Percentiles rank a stretch among this genome's conserved stretches.
phyloP scores from a whole-genome alignment of 2,329 filamentous ascomycete genomes.

The Knoxdaviesia capensis region DNA sequence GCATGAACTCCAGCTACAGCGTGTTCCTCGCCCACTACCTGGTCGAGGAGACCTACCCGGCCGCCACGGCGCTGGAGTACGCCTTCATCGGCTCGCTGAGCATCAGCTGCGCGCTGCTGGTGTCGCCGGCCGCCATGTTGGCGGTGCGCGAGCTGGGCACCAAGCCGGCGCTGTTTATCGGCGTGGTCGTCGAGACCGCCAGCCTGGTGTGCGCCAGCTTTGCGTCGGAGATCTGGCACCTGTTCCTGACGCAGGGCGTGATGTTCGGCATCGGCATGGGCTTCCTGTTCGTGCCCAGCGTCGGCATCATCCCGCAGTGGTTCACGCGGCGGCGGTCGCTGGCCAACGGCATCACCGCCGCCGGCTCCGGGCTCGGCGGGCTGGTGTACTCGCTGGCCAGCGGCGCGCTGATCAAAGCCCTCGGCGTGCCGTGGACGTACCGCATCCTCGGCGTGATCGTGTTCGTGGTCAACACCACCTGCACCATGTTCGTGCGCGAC shows the following conservation, averaged over 20 bases:
- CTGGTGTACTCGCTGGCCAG: conserved; percentile 46
- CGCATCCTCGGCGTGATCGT: conserved; percentile 43
- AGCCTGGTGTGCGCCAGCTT: conserved; percentile 55
- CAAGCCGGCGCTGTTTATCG: conserved; percentile 39
- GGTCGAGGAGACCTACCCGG: conserved; percentile 37
- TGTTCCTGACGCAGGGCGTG: conserved; percentile 55
- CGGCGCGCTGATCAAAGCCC: conserved; percentile 44
- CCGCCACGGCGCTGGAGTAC: conserved; percentile 43
- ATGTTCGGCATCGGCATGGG: conserved; percentile 65
- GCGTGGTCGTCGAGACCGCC: conserved; percentile 40
- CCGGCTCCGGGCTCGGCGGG: conserved; percentile 59
- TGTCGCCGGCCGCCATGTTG: conserved; percentile 47
- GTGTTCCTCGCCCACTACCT: conserved; percentile 39
- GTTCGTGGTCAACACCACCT: conserved; percentile 42
- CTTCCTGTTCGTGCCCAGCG: conserved; percentile 50
- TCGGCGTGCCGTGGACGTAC: conserved; percentile 48
- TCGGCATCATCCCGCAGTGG: conserved; percentile 53
- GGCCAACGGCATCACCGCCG: conserved; percentile 46
- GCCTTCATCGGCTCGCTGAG: conserved; percentile 47
- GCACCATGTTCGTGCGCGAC: conserved; percentile 44
- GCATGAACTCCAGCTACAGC: conserved; percentile 34
- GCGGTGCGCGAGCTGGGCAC: conserved; percentile 42
- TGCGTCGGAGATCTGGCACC: conserved; percentile 48
- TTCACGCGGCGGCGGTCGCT: conserved; percentile 48
- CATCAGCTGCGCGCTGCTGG: conserved; percentile 30